Conservation (phyloP, 2,329 filamentous ascomycete genomes). For the Fusarium lateritium region DNA sequence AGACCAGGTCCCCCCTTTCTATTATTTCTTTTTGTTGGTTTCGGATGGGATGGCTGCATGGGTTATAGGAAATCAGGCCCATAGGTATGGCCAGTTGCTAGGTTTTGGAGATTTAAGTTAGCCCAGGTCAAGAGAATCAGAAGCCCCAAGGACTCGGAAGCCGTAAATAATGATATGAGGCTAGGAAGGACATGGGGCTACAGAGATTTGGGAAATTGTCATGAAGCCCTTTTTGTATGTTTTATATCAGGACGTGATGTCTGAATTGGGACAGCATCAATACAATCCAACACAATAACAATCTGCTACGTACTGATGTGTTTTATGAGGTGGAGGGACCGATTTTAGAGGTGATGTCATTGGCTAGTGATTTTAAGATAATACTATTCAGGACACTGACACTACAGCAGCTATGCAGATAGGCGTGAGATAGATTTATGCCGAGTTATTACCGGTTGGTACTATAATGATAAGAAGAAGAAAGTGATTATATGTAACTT, state of each 20-base stretch:
- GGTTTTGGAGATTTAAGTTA: slow-evolving; percentile 39
- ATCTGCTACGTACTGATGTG: slow-evolving; percentile 2
- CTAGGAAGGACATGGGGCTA: slow-evolving; percentile 18
- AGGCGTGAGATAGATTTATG: no score
- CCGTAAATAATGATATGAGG: slow-evolving; percentile 12
- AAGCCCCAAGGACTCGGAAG: slow-evolving; percentile 3
- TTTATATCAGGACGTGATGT: slow-evolving; percentile 41
- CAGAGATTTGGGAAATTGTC: slow-evolving; percentile 26
- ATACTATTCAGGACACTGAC: no score
- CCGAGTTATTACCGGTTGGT: no score
- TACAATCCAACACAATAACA: slow-evolving; percentile 26
- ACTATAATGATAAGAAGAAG: neutral
- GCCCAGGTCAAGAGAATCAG: slow-evolving; percentile 14
- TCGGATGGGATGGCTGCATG: slow-evolving; percentile 23
- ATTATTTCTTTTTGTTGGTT: slow-evolving; percentile 35
- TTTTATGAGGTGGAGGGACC: neutral
- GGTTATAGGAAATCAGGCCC: slow-evolving; percentile 29
- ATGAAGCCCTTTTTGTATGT: slow-evolving; percentile 40
- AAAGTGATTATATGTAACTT: neutral
- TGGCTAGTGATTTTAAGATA: neutral
- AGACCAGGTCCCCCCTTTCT: slow-evolving; percentile 20
- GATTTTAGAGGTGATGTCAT: neutral
- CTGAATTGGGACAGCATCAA: slow-evolving; percentile 22
- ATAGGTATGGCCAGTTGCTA: slow-evolving; percentile 14
- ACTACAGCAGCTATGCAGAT: no score